Evolutionary conservation across 2,329 filamentous ascomycete genomes (phyloP), one percentile per base, ranked within the genome.

Genomic region (Torrubiellomyces zombiae): DNA sequence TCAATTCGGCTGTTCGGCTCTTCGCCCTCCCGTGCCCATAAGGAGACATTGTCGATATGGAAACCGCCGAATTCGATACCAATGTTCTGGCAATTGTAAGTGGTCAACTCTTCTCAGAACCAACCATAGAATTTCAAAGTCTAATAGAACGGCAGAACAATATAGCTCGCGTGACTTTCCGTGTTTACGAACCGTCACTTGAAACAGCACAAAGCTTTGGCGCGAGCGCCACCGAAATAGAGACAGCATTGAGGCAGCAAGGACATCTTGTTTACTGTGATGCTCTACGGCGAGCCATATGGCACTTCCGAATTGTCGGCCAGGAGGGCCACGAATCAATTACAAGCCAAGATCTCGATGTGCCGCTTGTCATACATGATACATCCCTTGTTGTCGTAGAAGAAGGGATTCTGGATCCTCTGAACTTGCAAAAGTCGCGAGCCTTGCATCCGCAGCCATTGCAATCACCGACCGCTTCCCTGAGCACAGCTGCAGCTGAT

Each of bases 11-110:
- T 27, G 20, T 26, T 23, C 17, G 26, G 33, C 34, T 27, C 32
- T 33, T 30, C 10, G 10, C 14, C 21, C n/a, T n/a, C n/a, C n/a
- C n/a, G n/a, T n/a, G n/a, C n/a, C n/a, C n/a, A n/a, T n/a, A n/a
- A n/a, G n/a, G n/a, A n/a, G n/a, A 47, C 36, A 42, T 47, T 38
- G 48, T 43, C 63, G 65, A 62, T 43, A 72, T 72, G 67, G 67
- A 72, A 49, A 60, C 61, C 47, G 62, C 63, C 36, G 66, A 71
- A 51, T 69, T 68, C 48, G 64, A 68, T 42, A 72, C 67, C 43
- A 72, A 72, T 50, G 58, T 57, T 32, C 50, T 72, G 39, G 51
- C 67, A 40, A 56, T 70, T 52, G 67, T 71, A n/a, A n/a, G n/a
- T n/a, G n/a, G n/a, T n/a, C n/a, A n/a, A n/a, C n/a, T n/a, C n/a